Conservation (phyloP, 2,329 filamentous ascomycete species). For the Malbranchea zuffiana region DNA sequence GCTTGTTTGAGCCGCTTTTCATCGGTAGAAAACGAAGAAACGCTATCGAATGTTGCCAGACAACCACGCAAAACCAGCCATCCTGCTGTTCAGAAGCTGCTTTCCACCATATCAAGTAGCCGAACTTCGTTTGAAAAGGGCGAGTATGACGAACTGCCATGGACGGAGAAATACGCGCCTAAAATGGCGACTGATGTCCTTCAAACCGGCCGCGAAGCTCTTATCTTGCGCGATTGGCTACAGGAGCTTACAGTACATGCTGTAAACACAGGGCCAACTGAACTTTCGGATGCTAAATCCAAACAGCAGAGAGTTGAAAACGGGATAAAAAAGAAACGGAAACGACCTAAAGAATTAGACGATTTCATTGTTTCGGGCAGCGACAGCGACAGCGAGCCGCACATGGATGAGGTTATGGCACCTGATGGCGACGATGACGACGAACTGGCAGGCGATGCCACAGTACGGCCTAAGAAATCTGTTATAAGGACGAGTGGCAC, state of each 20-base stretch:
- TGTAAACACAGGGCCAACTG: slow-evolving; percentile 51
- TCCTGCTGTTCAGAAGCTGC: slow-evolving; percentile 50
- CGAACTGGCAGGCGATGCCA: slow-evolving; percentile 31
- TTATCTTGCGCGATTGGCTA: slow-evolving; percentile 71
- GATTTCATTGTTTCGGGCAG: slow-evolving; percentile 71
- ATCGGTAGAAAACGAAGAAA: too few species aligned
- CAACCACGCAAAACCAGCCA: slow-evolving; percentile 35
- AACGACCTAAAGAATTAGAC: slow-evolving; percentile 60
- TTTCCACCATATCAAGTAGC: slow-evolving; percentile 46
- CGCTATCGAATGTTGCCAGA: neutral
- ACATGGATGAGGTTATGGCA: slow-evolving; percentile 58
- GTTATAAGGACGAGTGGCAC: slow-evolving; percentile 34
- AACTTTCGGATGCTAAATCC: slow-evolving; percentile 23
- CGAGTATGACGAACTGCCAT: slow-evolving; percentile 59
- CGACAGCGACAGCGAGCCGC: slow-evolving; percentile 64
- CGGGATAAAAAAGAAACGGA: slow-evolving; percentile 49
- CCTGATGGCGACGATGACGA: slow-evolving; percentile 43
- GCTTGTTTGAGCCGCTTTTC: too few species aligned
- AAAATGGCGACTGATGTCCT: slow-evolving; percentile 58
- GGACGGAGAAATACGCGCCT: slow-evolving; percentile 81
- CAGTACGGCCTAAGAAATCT: slow-evolving; percentile 29
- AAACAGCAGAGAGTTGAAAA: slow-evolving; percentile 20
- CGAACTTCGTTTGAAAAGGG: slow-evolving; percentile 73
- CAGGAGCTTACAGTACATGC: slow-evolving; percentile 62
- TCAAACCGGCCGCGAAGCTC: slow-evolving; percentile 59